A percentile compares a stretch with the other conserved stretches of the same genome.
phyloP scores from a whole-genome alignment of 2,329 filamentous ascomycete species.

The Arthrocladium fulminans region DNA sequence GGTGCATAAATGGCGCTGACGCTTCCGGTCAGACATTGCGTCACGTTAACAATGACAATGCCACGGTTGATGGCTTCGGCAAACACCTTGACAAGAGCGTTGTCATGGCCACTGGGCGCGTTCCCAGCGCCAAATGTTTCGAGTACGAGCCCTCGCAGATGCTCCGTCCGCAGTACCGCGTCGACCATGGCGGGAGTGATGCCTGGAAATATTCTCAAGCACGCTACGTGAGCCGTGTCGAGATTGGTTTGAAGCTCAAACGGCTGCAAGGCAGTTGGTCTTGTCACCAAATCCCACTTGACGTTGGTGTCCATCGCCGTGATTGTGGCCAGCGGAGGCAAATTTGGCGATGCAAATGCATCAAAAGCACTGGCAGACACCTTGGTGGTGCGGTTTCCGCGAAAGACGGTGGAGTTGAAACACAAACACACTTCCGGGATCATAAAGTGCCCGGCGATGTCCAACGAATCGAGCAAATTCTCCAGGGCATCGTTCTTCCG shows the following conservation, averaged over 20 bases:
- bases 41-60: constrained; percentile 82
- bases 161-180: constrained; percentile 67
- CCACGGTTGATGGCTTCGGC: constrained; percentile 68
- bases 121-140: constrained; percentile 94
- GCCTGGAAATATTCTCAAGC: constrained; percentile 80
- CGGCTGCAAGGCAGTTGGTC: constrained; percentile 63
- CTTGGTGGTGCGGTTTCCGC: constrained; percentile 82
- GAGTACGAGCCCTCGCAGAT: constrained; percentile 70
- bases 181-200: constrained; percentile 92
- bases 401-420: constrained; percentile 84
- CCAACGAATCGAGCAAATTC: constrained; percentile 74
- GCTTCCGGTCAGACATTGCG: constrained; percentile 69
- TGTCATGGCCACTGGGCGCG: constrained; percentile 72
- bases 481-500: constrained; percentile 86
- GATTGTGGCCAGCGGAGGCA: constrained; percentile 69
- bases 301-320: constrained; percentile 73
- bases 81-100: constrained; percentile 68
- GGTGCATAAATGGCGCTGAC: constrained; percentile 71
- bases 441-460: constrained; percentile 85
- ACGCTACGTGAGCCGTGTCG: constrained; percentile 81
- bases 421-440: constrained; percentile 90
- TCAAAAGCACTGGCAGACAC: constrained; percentile 78
- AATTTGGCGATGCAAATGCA: constrained; percentile 83
- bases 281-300: constrained; percentile 66
- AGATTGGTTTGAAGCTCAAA: constrained; percentile 67